Evolutionary conservation across 805 yeast genomes (phyloP).

Genomic region (Alloascoidea hylecoeti): DNA sequence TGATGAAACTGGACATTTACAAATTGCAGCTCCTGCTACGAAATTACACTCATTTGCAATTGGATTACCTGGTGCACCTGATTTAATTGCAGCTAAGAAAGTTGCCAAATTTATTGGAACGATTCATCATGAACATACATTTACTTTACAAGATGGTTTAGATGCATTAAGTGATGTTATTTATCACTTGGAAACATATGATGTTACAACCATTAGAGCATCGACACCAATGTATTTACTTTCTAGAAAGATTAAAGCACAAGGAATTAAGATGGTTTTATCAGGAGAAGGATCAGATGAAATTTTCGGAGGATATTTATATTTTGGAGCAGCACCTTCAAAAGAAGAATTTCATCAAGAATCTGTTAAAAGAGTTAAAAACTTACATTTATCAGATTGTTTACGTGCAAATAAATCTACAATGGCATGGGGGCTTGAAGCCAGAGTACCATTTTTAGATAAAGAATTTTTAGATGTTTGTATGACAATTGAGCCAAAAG

Average conservation of each 20-base stretch:
- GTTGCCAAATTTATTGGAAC: constrained; percentile 96
- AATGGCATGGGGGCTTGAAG: constrained; percentile 99
- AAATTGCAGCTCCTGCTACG: constrained; percentile 53
- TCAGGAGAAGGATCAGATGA: constrained; percentile 99
- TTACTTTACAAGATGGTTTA: constrained; percentile 92
- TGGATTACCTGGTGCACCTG: constrained; percentile 97
- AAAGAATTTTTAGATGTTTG: constrained; percentile 80
- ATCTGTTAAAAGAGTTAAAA: constrained; percentile 91
- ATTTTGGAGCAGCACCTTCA: constrained; percentile 93
- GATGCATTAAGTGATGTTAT: constrained; percentile 93
- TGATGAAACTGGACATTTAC: constrained; percentile 76
- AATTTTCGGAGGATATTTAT: constrained; percentile 95
- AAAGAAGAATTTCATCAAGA: constrained; percentile 90
- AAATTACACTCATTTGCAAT: constrained; percentile 91
- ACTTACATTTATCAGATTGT: constrained; percentile 95
- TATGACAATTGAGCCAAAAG: constrained; percentile 90
- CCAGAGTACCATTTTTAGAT: constrained; percentile 98
- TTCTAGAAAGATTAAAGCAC: constrained; percentile 95
- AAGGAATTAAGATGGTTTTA: constrained; percentile 98
- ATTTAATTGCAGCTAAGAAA: constrained; percentile 87
- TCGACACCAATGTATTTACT: constrained; percentile 97
- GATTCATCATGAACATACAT: constrained; percentile 94
- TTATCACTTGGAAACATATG: constrained; percentile 92
- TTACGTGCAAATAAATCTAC: constrained; percentile 98
- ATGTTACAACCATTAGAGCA: constrained; percentile 97